Evolutionary conservation across 352 stramenopile species (phyloP).

Genomic region (Pythium sukuiense): DNA sequence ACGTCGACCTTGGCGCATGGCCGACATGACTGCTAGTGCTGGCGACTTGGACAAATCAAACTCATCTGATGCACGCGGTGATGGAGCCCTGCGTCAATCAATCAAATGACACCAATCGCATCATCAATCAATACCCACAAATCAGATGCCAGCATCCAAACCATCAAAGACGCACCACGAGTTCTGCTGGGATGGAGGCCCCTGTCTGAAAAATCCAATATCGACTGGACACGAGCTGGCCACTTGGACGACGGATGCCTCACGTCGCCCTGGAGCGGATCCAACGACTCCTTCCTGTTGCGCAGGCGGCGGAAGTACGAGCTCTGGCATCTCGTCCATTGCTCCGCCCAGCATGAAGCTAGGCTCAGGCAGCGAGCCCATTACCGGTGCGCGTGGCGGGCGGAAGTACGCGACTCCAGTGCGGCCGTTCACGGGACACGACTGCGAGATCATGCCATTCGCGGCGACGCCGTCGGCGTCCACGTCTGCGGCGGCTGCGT

Average conservation of each 20-base stretch:
- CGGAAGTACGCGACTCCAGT: constrained; percentile 19
- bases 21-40: constrained; percentile 65
- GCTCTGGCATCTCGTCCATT: constrained; percentile 54
- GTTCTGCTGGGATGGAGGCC: constrained; percentile 32
- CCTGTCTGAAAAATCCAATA: constrained; percentile 55
- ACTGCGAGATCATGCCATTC: constrained; percentile 52
- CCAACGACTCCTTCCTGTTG: constrained; percentile 28
- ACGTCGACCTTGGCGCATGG: constrained; percentile 42
- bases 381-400: constrained; percentile 44
- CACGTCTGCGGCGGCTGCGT: neutral
- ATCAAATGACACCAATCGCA: too few species aligned
- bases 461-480: constrained; percentile 20
- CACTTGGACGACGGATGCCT: constrained; percentile 61
- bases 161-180: constrained; percentile 38
- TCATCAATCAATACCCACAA: constrained; percentile 4
- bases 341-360: constrained; percentile 41
- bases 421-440: constrained; percentile 53
- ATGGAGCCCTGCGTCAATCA: constrained; percentile 19
- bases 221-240: constrained; percentile 67
- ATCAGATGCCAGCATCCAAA: neutral
- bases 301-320: constrained; percentile 52
- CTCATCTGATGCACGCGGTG: constrained; percentile 44
- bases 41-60: constrained; percentile 75
- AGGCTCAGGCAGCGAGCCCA: constrained; percentile 66
- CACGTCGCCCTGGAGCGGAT: constrained; percentile 9